These are phyloP conservation scores for Plantago coronopus DNA, from an alignment of 305 asterid species.

Conservation along the genomic window DNA sequence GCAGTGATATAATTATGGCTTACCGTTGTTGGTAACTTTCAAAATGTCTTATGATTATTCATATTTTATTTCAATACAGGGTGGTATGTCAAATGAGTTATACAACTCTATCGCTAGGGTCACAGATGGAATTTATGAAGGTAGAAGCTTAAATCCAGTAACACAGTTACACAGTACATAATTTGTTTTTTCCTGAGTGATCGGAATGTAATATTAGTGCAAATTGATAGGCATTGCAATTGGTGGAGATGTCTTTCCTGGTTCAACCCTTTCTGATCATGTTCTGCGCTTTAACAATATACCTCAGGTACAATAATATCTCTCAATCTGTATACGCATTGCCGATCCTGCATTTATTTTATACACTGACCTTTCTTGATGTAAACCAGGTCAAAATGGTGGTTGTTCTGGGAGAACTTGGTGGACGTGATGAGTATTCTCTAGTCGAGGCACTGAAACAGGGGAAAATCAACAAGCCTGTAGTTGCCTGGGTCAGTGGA, in stretches of 20 bases:
- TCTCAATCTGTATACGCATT: slow-evolving; percentile 1
- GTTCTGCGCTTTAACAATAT: slow-evolving; percentile 95
- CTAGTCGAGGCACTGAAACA: slow-evolving; percentile 95
- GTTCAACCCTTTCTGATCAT: slow-evolving; percentile 96
- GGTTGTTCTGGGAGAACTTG: slow-evolving; percentile 98
- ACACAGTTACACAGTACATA: slow-evolving; percentile 12
- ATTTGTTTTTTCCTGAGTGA: slow-evolving; percentile 14
- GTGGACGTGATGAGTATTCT: slow-evolving; percentile 98
- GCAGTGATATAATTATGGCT: slow-evolving; percentile 1
- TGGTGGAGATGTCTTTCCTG: slow-evolving; percentile 99
- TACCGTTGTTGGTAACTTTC: background rate
- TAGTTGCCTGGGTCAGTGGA: slow-evolving; percentile 99
- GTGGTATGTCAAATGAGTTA: slow-evolving; percentile 95
- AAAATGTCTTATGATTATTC: background rate
- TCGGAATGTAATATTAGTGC: slow-evolving; percentile 14
- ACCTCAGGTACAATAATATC: slow-evolving; percentile 68
- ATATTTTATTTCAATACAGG: slow-evolving; percentile 44
- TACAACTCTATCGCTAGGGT: slow-evolving; percentile 95
- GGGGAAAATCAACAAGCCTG: slow-evolving; percentile 93
- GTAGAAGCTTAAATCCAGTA: slow-evolving; percentile 33
- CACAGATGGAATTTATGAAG: slow-evolving; percentile 94
- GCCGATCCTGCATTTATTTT: background rate
- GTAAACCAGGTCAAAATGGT: slow-evolving; percentile 74
- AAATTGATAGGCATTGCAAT: slow-evolving; percentile 74
- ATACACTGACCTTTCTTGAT: slow-evolving; percentile 15